Base-by-base conservation (phyloP, 192 early-diverging fungal species). In the Rhizoclosmatium globosum region DNA sequence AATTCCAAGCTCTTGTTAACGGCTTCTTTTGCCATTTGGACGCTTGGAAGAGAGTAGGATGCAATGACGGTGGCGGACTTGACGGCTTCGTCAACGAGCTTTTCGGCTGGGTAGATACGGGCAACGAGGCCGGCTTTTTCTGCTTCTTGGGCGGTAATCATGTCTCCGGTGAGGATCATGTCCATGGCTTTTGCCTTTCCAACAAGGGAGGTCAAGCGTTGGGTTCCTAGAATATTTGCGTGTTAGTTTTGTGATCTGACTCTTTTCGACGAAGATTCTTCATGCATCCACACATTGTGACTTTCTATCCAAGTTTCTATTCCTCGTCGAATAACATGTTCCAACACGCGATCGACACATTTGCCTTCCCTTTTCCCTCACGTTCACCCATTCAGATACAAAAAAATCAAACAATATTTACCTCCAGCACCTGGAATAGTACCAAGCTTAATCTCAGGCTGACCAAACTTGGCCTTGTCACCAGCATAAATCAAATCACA, bases 141-240 rank as follows among this genome's bases (percentile, higher is more conserved):
- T 42, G 98, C 98, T 82, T 99, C 98, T 59, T 88, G 77, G 17
- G 98, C 98, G 73, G 82, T 87, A 43, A 88, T 84, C 84, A 96
- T 87, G 82, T 93, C 94, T 61, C 98, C 98, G 47, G 96, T 94
- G 77, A 99, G 91, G 73, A 92, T 86, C 87, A 97, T 90, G 84
- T 99, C 95, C 98, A 99, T 99, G 50, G 97, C 95, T 91, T 97
- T 98, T 46, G 96, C 94, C 89, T 99, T 99, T 73, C 98, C 98
- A 67, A 99, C 91, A 38, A 95, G 96, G 75, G 92, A 92, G 60
- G 95, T 95, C 82, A 99, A 88, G 41, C 87, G 81, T 62, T 91
- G 84, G n/a, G 86, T 89, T 39, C 67, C 31, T 31, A 31, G 31
- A 31, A 31, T 31, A 31, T 31, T 0, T 0, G 31, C 0, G 31